phyloP scores from a whole-genome alignment of 129 eudicot species.

The Deinandra increscens region DNA sequence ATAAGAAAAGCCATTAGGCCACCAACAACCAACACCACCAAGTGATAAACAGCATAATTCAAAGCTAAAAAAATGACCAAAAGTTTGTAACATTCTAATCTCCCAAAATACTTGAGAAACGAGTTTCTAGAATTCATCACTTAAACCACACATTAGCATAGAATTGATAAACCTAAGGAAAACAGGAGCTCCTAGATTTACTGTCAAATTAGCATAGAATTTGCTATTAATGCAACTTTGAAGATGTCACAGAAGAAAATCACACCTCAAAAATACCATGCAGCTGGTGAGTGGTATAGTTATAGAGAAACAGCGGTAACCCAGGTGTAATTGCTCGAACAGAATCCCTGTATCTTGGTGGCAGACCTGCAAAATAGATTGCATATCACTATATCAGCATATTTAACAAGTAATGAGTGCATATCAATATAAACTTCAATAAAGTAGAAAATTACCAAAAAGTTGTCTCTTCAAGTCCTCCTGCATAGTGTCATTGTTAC shows the following conservation, averaged over 20 bases:
- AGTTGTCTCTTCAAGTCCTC: slow-evolving; percentile 91
- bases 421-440: neutral
- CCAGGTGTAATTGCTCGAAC: slow-evolving; percentile 99
- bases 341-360: slow-evolving; percentile 97
- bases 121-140: slow-evolving; percentile 5
- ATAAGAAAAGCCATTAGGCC: neutral
- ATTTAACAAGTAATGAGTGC: slow-evolving; percentile 1
- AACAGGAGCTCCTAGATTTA: neutral
- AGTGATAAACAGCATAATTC: neutral
- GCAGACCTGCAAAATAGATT: slow-evolving; percentile 63
- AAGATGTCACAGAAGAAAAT: neutral
- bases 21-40: neutral
- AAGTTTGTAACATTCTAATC: neutral
- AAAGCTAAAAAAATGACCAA: neutral
- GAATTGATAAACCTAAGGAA: neutral
- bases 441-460: slow-evolving; percentile 55
- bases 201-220: no score
- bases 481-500: slow-evolving; percentile 99
- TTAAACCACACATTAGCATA: neutral
- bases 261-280: slow-evolving; percentile 99
- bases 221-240: neutral
- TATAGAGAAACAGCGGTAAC: slow-evolving; percentile 92
- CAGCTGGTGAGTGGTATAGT: slow-evolving; percentile 97
- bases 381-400: neutral
- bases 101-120: neutral